These are phyloP conservation scores for Cystofilobasidium ferigula DNA, from an alignment of 768 basidiomycete genomes.

Conservation along the genomic window DNA sequence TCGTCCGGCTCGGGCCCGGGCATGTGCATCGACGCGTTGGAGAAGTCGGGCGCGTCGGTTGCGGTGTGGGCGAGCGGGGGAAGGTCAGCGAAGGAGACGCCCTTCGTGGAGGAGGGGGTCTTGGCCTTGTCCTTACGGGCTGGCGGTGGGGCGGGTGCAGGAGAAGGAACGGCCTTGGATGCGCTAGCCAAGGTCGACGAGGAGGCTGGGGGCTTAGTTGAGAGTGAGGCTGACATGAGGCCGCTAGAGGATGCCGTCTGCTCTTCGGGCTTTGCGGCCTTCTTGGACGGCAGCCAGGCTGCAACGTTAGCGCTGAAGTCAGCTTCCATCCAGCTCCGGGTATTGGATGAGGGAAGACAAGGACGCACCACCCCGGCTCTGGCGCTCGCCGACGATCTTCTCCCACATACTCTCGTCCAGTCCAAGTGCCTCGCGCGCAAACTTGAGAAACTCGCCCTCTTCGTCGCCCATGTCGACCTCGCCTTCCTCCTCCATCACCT, in stretches of 20 bases:
- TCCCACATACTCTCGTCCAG: constrained; percentile 80
- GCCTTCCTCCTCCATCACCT: constrained; percentile 55
- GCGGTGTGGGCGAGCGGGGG: constrained; percentile 1
- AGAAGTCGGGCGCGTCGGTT: constrained; percentile 18
- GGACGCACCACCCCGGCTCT: constrained; percentile 65
- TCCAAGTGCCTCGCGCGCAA: constrained; percentile 82
- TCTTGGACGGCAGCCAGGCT: constrained; percentile 5
- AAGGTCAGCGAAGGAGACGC: constrained; percentile 7
- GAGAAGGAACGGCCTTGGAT: background rate
- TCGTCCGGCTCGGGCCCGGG: constrained; percentile 2
- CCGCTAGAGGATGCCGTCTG: background rate
- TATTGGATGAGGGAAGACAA: background rate
- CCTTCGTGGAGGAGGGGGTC: no score
- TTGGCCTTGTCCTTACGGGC: background rate
- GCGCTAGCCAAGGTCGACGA: background rate
- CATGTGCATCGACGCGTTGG: constrained; percentile 2
- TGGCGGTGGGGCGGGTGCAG: background rate
- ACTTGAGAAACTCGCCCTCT: constrained; percentile 87
- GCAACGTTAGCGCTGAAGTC: background rate
- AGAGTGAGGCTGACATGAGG: constrained; percentile 11
- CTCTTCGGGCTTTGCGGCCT: background rate
- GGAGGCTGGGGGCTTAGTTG: constrained; percentile 1
- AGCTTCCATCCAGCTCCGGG: background rate
- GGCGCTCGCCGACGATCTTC: constrained; percentile 69
- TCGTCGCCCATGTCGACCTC: constrained; percentile 89